Evolutionary conservation across 2,329 filamentous ascomycete species (phyloP), one percentile per base, ranked within the genome.

Genomic region (Ampelomyces quisqualis): DNA sequence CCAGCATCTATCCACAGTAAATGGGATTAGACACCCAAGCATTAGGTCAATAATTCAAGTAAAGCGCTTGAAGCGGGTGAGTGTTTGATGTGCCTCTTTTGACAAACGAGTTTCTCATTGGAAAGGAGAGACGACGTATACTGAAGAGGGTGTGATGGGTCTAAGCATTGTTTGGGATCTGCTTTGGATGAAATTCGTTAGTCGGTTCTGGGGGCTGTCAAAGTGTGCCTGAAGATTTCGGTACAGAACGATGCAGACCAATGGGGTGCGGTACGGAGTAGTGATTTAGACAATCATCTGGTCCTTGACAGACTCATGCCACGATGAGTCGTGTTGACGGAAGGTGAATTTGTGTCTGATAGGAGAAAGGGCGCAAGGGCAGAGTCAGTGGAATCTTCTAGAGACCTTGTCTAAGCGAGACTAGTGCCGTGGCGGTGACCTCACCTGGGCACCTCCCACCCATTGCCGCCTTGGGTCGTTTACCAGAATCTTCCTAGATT

Each of bases 21-120:
- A 27, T n/a, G 23, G 34, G 42, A 51, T 21, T 45, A 58, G 40
- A 47, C 51, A 53, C 54, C 53, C 53, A 49, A 57, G 55, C 54
- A 60, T 53, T 52, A 52, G 50, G 51, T 60, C 51, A 60, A 59
- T 54, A 56, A 40, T 54, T 43, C 49, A 55, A 52, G 47, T 41
- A 24, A 42, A n/a, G 41, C 47, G 45, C 53, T 49, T 50, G 43
- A 34, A 45, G 36, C 34, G 46, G 53, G 35, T 38, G 45, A 51
- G 38, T 31, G 7, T n/a, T 47, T 43, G 17, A 41, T 62, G 32
- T 62, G 34, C 55, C 57, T 61, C 58, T 54, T 48, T 49, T 63
- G 59, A 60, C 56, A 57, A 55, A 63, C 58, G 59, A 64, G 58
- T 53, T 49, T 55, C 45, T 53, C 55, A 62, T 60, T 41, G 54